Evolutionary conservation across 345 rosid species (phyloP), one percentile per base, ranked within the genome.

Genomic region (Pseudoturritis turrita): DNA sequence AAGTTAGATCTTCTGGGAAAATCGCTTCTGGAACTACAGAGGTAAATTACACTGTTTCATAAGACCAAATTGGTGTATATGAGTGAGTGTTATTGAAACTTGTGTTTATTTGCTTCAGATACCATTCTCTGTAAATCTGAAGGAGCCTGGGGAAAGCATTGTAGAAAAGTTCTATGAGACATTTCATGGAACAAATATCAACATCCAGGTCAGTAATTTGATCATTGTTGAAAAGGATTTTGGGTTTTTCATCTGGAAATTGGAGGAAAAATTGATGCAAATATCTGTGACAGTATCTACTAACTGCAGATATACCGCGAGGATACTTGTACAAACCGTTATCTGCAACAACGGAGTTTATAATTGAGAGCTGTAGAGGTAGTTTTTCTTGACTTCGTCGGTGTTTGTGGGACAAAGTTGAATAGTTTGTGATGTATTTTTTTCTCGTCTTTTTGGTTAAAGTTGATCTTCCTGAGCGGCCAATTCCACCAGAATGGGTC

Each of bases 301-400:
- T 80, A 39, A 89, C 88, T 83, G 91, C 74, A 83, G 98, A 88
- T 77, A 65, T 93, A 70, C 51, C 76, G 19, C 83, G 96, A 66
- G 97, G 97, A 28, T 90, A 89, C 77, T 81, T 93, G 53, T 87
- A 87, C 36, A 93, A 87, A 82, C 82, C 97, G 36, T 68, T 89
- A 51, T 84, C 92, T 68, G 63, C 87, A 4, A 85, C 94, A 2
- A 29, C 80, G 79, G 96, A 93, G 81, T 85, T 93, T 83, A 84
- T 90, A 47, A 68, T 84, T 47, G 94, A 93, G 82, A 83, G 84
- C 37, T 92, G 90, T 53, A 83, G 81, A 80, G 91, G 96, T 91
- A 71, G 12, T 46, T 64, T 37, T 51, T 2, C 28, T 31, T 41
- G 14, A 15, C 46, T 47, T 12, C 33, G 15, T 59, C 19, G n/a